Base-by-base conservation (phyloP, 371 early-diverging fungal genomes). In the Lichtheimia corymbifera region DNA sequence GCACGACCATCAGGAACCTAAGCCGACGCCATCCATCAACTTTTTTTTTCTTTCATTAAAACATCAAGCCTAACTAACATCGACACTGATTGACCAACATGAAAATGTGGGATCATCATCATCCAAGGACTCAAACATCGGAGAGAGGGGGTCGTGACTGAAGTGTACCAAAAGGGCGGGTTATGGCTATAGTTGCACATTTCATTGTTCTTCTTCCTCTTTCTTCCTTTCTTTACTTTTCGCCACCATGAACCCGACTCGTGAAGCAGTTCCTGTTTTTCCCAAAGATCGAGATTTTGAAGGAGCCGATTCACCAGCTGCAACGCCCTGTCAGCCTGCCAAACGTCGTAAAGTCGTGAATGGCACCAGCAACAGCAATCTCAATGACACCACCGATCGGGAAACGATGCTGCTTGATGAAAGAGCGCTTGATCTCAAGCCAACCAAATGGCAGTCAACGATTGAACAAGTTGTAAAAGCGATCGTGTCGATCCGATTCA, bases 401-500 rank as follows among this genome's bases (percentile, higher is more conserved):
- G 47, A 47, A 22, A 18, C 47, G 22, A 47, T 47, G 47, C 18
- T 22, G 18, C n/a, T 47, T 22, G 47, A 47, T 11, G 47, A 47
- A 6, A 18, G 47, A 47, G 47, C 47, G 11, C 47, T 22, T 7
- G 18, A n/a, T 47, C 22, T 47, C 47, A 47, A 47, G 11, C 47
- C 47, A 22, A n/a, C n/a, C 11, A n/a, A 28, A 27, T 56, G 57
- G 57, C 57, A 56, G n/a, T 56, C 57, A 0, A 87, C 87, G 9
- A 83, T 90, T n/a, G 84, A 90, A 44, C 78, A 72, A 50, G 83
- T 87, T 45, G 83, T 91, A 40, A 87, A 85, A 61, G 84, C 93
- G 28, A 89, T 96, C 60, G 92, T 91, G 13, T 85, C 91, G 54
- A 81, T 89, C 68, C 68, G 90, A 6, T 90, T 91, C 72, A 83